Base-by-base conservation (phyloP, 257 asterid genomes). In the Thymus mandschuricus region DNA sequence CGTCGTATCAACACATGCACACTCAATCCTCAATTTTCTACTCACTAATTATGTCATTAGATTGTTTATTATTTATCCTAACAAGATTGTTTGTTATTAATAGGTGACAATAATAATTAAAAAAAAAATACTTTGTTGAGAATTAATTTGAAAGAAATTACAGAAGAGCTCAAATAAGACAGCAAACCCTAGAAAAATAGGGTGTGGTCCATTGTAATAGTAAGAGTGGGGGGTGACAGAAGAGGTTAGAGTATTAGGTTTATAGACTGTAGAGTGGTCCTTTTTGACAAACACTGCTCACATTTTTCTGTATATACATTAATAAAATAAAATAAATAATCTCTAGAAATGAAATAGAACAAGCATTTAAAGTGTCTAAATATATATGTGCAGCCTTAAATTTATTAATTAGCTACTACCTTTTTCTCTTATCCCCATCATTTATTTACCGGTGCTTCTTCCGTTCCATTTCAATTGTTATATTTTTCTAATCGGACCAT, bases 211-310 rank as follows among this genome's bases (percentile, higher is more conserved):
- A 64, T 21, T 67, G 74, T 34, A 29, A 43, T 12, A 31, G 33
- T 31, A 60, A 50, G 45, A 56, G 21, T 21, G 44, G 64, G 70
- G 64, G 71, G 65, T 75, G 65, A 48, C 77, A 73, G 76, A 55
- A 78, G 73, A 60, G 29, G 69, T 13, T 71, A 50, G 57, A 43
- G 49, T 44, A 8, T 51, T 60, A 59, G 77, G 71, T 64, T 52
- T 41, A 71, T 73, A 54, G 69, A 15, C 41, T 38, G 13, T 79
- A 79, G 83, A 50, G 77, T 79, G 83, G 83, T 79, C 83, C 64
- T 33, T 33, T 21, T 33, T 1, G 27, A 58, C 29, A 30, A 44
- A 59, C 64, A 59, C 6, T 59, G 64, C 64, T 59, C 64, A 59
- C 64, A 59, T 57, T 57, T 30, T 57, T 30, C 38, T 10, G 41